phyloP scores from a whole-genome alignment of 176 grass and related monocot species.

The Eragrostis nindensis region DNA sequence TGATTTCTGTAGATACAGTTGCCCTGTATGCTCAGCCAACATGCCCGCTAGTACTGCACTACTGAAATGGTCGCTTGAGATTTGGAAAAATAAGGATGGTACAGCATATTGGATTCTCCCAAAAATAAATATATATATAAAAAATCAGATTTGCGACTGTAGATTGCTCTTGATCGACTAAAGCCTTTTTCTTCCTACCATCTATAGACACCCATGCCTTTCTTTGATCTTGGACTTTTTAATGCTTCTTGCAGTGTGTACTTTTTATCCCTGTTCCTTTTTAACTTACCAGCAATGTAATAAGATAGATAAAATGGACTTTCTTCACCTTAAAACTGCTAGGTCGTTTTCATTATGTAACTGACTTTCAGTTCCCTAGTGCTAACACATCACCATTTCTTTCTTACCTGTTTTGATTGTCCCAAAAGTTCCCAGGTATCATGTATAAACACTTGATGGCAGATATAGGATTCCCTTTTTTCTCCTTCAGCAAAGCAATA shows the following conservation, averaged over 20 bases:
- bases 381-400: not conserved
- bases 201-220: not conserved
- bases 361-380: not conserved
- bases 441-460: not conserved
- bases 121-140: no score
- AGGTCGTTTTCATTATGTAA: not conserved
- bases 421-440: not conserved
- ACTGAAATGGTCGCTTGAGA: not conserved
- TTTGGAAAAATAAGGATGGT: not conserved
- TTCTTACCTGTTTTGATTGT: not conserved
- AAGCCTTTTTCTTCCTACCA: not conserved
- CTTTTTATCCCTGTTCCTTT: not conserved
- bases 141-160: no score
- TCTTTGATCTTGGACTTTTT: not conserved
- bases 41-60: not conserved
- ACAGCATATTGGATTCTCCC: no score
- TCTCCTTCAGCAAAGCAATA: constrained; percentile 2
- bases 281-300: not conserved
- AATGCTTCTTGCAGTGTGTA: not conserved
- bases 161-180: not conserved
- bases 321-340: constrained; percentile 4
- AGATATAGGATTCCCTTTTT: not conserved
- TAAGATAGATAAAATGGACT: not conserved
- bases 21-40: not conserved
- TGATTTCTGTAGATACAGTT: no score